Percentiles rank a stretch among this genome's conserved stretches.
These are phyloP conservation scores for Hordeum vulgare DNA, from an alignment of 176 grass and related monocot species.

Conservation along the genomic window DNA sequence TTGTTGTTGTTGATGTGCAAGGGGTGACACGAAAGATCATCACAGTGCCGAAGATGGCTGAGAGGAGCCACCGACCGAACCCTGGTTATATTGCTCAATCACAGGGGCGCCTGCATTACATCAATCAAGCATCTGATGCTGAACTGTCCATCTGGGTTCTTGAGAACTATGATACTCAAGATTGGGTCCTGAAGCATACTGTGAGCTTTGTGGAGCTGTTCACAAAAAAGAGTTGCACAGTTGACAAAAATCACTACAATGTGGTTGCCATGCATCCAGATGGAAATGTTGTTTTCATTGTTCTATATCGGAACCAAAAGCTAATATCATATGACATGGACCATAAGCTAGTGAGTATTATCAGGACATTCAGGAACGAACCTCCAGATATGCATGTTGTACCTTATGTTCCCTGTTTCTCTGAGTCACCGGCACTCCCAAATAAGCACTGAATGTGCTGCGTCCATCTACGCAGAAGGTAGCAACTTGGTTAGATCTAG, in stretches of 20 bases:
- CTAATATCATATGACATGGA: slow-evolving; percentile 10
- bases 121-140: background rate
- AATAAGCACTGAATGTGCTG: background rate
- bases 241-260: background rate
- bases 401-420: slow-evolving; percentile 5
- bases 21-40: background rate
- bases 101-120: background rate
- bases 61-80: background rate
- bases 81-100: background rate
- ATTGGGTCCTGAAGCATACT: background rate
- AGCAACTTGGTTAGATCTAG: background rate
- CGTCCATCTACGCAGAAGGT: background rate
- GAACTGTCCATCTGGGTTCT: background rate
- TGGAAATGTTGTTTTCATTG: slow-evolving; percentile 2
- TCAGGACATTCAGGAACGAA: background rate
- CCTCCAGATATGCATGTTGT: background rate
- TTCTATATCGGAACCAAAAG: background rate
- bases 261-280: background rate
- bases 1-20: background rate
- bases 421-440: background rate
- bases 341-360: background rate
- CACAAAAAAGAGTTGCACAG: background rate
- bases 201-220: background rate
- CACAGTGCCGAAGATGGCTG: background rate
- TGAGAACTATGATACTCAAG: background rate